Evolutionary conservation across 2,329 filamentous ascomycete species (phyloP).

Genomic region (Botrytis aclada): DNA sequence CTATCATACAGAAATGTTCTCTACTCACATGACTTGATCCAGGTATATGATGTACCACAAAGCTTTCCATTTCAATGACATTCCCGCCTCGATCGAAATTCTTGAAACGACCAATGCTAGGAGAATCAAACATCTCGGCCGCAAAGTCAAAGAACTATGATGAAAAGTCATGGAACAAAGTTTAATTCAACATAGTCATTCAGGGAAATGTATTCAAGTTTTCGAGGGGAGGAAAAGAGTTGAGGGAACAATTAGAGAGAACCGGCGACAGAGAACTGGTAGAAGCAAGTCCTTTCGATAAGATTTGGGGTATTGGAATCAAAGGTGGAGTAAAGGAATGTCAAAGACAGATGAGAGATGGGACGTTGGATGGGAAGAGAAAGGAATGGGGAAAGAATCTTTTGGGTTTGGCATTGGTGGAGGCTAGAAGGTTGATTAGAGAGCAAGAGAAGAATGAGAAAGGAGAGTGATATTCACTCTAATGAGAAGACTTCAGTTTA

Average conservation of each 20-base stretch:
- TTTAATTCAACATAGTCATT: neutral
- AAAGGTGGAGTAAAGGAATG: neutral
- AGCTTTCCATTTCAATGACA: conserved; percentile 1
- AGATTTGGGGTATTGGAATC: neutral
- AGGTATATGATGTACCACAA: conserved; percentile 13
- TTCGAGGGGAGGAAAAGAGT: neutral
- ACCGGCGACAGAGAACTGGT: neutral
- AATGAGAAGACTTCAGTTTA: neutral
- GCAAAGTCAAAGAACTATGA: neutral
- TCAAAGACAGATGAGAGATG: neutral
- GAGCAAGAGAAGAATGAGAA: neutral
- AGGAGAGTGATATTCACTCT: neutral
- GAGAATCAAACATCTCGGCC: neutral
- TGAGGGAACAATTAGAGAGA: neutral
- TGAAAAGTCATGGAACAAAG: neutral
- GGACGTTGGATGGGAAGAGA: neutral
- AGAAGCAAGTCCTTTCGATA: conserved; percentile 5
- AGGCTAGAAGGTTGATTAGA: conserved; percentile 6
- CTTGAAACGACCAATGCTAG: neutral
- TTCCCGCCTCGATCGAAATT: neutral
- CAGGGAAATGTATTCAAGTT: conserved; percentile 2
- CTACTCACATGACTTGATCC: neutral
- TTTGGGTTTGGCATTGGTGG: neutral
- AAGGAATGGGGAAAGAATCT: neutral
- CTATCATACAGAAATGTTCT: neutral